Base-by-base conservation (phyloP, 768 basidiomycete genomes). In the Suillus fuscotomentosus region DNA sequence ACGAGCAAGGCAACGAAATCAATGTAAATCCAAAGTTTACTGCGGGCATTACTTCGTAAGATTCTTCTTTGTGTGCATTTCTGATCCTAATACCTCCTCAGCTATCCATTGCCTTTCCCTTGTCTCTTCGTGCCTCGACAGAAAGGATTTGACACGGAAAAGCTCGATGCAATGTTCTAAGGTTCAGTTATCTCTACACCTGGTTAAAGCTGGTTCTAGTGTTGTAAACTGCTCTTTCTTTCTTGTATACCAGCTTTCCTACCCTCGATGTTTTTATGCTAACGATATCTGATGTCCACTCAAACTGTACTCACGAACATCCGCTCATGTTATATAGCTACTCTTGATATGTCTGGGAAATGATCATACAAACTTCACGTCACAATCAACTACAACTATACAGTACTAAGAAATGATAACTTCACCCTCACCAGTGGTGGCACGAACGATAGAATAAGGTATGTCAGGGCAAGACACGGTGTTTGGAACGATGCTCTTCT, bases 31-130 rank as follows among this genome's bases (percentile, higher is more conserved):
- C 75, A 0, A 61, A 47, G 22, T 75, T 68, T 70, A 68, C 71
- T 8, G 65, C 57, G 15, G 75, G 73, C 0, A 60, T 75, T 14
- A 74, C 73, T 11, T 71, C 73, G 73, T 75, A 67, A 60, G 73
- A 67, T 7, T 20, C 38, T 7, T 54, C 43, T 50, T 7, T 4
- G 20, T 55, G 39, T 60, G 17, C 15, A 50, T 38, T 15, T 34
- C 8, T 59, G 62, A 60, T 59, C 17, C 64, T 43, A 15, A 38
- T 62, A 34, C 36, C 39, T 41, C 3, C 9, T 45, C 47, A 76
- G 74, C 22, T 73, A 70, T 36, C 75, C 74, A 1, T 64, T 43
- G 1, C 54, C 65, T 7, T 76, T 76, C 38, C 67, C 73, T 31
- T 75, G 75, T 36, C 56, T 54, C 24, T 64, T 75, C 48, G 64